Base-by-base conservation (phyloP, 257 asterid genomes). In the Ophiorrhiza pumila region DNA sequence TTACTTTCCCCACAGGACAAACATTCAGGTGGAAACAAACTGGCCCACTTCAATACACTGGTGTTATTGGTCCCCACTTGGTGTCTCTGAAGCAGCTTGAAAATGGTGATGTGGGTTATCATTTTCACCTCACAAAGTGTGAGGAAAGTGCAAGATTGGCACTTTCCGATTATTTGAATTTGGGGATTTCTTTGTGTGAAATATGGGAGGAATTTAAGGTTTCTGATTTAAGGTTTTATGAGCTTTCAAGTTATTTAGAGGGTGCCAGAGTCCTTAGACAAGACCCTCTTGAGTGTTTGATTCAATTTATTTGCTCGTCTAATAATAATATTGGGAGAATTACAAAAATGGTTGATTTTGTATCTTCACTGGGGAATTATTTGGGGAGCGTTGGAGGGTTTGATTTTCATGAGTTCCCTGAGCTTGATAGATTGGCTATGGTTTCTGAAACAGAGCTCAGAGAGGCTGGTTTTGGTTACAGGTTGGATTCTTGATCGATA, bases 1-100 rank as follows among this genome's bases (percentile, higher is more conserved):
- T 94, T 76, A 94, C 97, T 27, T 90, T 94, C 78, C 99, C 99
- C 68, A 94, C 99, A 11, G 99, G 99, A 50, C 99, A 91, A 78
- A 91, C 96, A 3, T 94, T 94, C 90, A 85, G 95, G 77, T 94
- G 96, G 97, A 94, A 79, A 81, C 82, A 85, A 64, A 91, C 99
- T 23, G 96, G 91, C 47, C 85, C 90, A 7, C 71, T 76, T 27
- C 96, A 90, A 67, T 94, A 76, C 82, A 91, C 98, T 5, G 97
- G 99, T 20, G 82, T 90, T 17, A 70, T 94, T 14, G 94, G 96
- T 70, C 77, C 88, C 65, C 87, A 94, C 83, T 83, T 94, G 76
- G 80, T 91, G 71, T 91, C 97, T 76, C 86, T 91, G 62, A 90
- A 87, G 67, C 97, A 94, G 57, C 88, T 88, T 42, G 87, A 83